Percentiles rank a stretch among this genome's conserved stretches.
phyloP scores from a whole-genome alignment of 306 rosid genomes.

The Trifolium pratense region DNA sequence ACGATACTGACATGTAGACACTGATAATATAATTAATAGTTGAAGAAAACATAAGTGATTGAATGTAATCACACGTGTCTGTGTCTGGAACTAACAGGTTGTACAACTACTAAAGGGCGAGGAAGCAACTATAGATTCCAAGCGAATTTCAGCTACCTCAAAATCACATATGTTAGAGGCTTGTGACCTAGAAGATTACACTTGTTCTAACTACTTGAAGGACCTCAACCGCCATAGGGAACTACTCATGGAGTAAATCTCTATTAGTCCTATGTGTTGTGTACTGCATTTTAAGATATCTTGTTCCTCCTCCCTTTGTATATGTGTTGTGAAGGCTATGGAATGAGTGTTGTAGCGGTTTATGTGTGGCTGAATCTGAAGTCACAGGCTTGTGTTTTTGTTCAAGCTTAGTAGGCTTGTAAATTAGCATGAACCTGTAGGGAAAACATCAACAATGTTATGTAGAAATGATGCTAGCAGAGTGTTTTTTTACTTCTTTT shows the following conservation, averaged over 20 bases:
- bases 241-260: conserved; percentile 71
- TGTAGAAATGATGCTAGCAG: conserved; percentile 1
- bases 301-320: conserved; percentile 26
- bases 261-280: not conserved
- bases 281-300: conserved; percentile 17
- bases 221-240: conserved; percentile 87
- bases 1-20: not conserved
- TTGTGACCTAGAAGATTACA: conserved; percentile 83
- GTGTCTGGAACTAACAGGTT: conserved; percentile 51
- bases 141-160: conserved; percentile 37
- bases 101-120: conserved; percentile 70
- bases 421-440: conserved; percentile 38
- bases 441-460: no score
- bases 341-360: conserved; percentile 32
- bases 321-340: conserved; percentile 38
- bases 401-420: conserved; percentile 38
- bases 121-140: conserved; percentile 47
- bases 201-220: conserved; percentile 78
- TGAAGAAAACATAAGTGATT: not conserved
- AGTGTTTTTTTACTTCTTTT: not conserved
- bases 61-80: not conserved
- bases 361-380: conserved; percentile 30
- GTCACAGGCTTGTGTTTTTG: conserved; percentile 40
- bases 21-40: not conserved
- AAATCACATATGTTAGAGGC: conserved; percentile 64